Evolutionary conservation across 345 rosid genomes (phyloP).

Genomic region (Balakata baccata): DNA sequence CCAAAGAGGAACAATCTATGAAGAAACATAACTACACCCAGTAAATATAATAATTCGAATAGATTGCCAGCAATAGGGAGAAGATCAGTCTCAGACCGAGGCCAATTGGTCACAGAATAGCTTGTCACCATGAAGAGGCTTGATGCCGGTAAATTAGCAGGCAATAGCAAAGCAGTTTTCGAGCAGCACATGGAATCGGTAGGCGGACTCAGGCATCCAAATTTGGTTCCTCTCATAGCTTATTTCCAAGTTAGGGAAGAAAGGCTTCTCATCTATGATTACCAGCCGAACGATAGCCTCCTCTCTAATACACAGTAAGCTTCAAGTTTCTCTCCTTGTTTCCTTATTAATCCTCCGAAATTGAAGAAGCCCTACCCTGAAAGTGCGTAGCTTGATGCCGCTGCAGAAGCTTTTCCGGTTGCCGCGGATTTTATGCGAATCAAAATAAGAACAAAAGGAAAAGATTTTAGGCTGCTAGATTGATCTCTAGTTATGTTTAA

Average conservation of each 20-base stretch:
- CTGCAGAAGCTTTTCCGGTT: not conserved
- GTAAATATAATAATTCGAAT: not conserved
- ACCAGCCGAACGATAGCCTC: conserved; percentile 91
- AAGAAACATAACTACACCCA: too few relatives aligned
- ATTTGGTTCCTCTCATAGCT: conserved; percentile 81
- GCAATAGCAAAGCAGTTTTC: conserved; percentile 51
- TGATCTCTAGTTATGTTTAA: too few relatives aligned
- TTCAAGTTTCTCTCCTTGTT: not conserved
- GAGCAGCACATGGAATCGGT: conserved; percentile 95
- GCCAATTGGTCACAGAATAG: too few relatives aligned
- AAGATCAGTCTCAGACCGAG: too few relatives aligned
- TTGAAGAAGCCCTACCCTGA: not conserved
- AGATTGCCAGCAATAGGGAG: not conserved
- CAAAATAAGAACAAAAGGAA: too few relatives aligned
- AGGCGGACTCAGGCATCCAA: conserved; percentile 88
- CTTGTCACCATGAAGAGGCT: conserved; percentile 71
- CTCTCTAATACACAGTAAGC: conserved; percentile 77
- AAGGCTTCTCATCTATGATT: conserved; percentile 77
- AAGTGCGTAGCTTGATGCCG: not conserved
- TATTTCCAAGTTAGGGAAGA: conserved; percentile 86
- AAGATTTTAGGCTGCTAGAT: not conserved
- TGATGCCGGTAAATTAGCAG: conserved; percentile 60
- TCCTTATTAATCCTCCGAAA: too few relatives aligned
- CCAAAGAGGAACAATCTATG: not conserved
- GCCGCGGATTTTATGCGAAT: not conserved